Base-by-base conservation (phyloP, 2,329 filamentous ascomycete genomes). In the Nemania sp. region DNA sequence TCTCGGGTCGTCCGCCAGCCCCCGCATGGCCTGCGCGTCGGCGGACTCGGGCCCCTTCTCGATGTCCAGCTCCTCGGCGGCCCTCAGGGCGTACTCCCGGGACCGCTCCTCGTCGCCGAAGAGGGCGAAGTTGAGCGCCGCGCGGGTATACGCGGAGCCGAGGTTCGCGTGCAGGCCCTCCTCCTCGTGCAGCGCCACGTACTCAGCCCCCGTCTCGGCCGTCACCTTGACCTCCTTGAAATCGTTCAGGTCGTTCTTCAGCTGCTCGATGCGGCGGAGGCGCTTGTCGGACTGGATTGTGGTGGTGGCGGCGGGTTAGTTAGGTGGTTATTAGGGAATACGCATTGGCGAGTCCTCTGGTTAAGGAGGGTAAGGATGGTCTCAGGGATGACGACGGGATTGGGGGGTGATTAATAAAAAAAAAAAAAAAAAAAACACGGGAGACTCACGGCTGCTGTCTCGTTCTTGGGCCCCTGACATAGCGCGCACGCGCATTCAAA, bases 51-150 rank as follows among this genome's bases (percentile, higher is more conserved):
- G 65, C 0, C 77, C 76, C 4, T 66, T 67, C 66, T 78, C 76
- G 5, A 72, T 65, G 34, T 63, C 65, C 32, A 76, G 34, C 10
- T 74, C 75, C 5, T 67, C 72, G 1, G 66, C 70, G 2, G 76
- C 77, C 39, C 65, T 51, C 1, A n/a, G 20, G 2, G 76, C 77
- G 58, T 73, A 76, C 54, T 67, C 65, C 1, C 54, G 64, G 0
- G 75, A 71, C 57, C 68, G 67, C 35, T 67, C 68, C 59, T 73
- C 72, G 32, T 73, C 68, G 12, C 72, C 75, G 58, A 77, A 75
- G 53, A 77, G 69, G 11, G 73, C 72, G 39, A 69, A 75, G 46
- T 77, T 75, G n/a, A 78, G 67, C 17, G 77, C 77, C 1, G 76
- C 76, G 0, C 73, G 67, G 2, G 74, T 75, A 55, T 75, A 75